Evolutionary conservation across 768 basidiomycete species (phyloP), one percentile per base, ranked within the genome.

Genomic region (Agaricus subrufescens): DNA sequence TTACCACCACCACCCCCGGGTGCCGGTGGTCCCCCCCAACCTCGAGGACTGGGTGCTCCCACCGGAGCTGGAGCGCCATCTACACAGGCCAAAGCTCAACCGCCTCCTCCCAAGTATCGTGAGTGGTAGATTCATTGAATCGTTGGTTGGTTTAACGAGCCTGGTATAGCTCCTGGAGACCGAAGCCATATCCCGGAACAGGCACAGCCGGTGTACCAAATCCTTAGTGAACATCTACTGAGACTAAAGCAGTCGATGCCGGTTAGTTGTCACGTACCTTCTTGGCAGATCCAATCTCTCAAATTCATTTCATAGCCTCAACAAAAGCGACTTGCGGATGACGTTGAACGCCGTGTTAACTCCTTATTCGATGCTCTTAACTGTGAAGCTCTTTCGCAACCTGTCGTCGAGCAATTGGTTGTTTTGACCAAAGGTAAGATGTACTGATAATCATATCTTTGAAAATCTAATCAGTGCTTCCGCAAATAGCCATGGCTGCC

Each of bases 331-430:
- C 77, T 94, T 61, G 84, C 83, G 0, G 92, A 93, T 50, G 94
- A 96, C 62, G 79, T 94, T 4, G 93, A 95, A 66, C 81, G 92
- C 19, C 81, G 95, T 31, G 76, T 96, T 62, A 94, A 87, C 65
- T 81, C 85, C 0, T 70, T 98, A 45, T 97, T 95, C 64, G 95
- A 97, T 66, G 87, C 85, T n/a, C 71, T 98, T 62, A 97, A 98
- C 69, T 94, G 91, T 65, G 79, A 93, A 63, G 89, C 89, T 6
- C 66, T 97, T 19, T 87, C 91, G 12, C 74, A 75, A 57, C 68
- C 80, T 10, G 84, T 91, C 25, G 79, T 89, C 12, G 87, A 89
- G 43, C 84, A 89, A 61, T 72, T 97, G 30, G 65, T 83, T 23
- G 81, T 84, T 42, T 75, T 98, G 44, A 78, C 84, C 3, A 77